These are phyloP conservation scores for Rosa rugosa DNA, from an alignment of 306 rosid genomes.

Conservation along the genomic window DNA sequence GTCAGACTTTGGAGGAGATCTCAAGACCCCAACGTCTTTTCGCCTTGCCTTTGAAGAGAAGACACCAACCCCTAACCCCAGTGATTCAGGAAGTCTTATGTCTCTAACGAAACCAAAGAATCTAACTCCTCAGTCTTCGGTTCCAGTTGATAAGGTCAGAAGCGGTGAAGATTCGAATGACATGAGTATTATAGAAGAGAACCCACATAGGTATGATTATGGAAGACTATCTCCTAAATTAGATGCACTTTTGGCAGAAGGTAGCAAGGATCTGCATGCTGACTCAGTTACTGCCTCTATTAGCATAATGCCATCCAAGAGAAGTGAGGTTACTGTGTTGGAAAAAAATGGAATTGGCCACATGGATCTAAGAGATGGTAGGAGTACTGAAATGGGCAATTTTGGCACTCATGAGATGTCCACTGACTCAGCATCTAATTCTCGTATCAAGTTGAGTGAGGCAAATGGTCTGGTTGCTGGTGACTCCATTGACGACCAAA, in stretches of 20 bases:
- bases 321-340: slow-evolving; percentile 16
- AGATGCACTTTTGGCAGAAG: slow-evolving; percentile 61
- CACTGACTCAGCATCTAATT: slow-evolving; percentile 11
- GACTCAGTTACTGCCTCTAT: slow-evolving; percentile 23
- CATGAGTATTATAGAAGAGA: slow-evolving; percentile 75
- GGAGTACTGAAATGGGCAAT: slow-evolving; percentile 21
- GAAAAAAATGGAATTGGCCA: slow-evolving; percentile 12
- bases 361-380: slow-evolving; percentile 13
- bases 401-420: slow-evolving; percentile 20
- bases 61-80: slow-evolving; percentile 37
- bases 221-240: slow-evolving; percentile 55
- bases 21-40: slow-evolving; percentile 67
- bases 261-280: slow-evolving; percentile 46
- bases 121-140: slow-evolving; percentile 29
- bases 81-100: slow-evolving; percentile 62
- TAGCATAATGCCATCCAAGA: slow-evolving; percentile 16
- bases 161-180: slow-evolving; percentile 60
- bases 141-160: slow-evolving; percentile 31
- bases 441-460: slow-evolving; percentile 21
- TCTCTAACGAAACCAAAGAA: slow-evolving; percentile 52
- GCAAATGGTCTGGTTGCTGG: slow-evolving; percentile 18
- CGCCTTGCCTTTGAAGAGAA: slow-evolving; percentile 46
- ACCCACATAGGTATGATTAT: slow-evolving; percentile 44
- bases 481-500: slow-evolving; percentile 19
- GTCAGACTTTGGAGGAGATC: slow-evolving; percentile 69